A percentile compares a stretch with the other conserved stretches of the same genome.
Conservation (phyloP, 768 basidiomycete genomes). For the Leccinum pellstonianum region DNA sequence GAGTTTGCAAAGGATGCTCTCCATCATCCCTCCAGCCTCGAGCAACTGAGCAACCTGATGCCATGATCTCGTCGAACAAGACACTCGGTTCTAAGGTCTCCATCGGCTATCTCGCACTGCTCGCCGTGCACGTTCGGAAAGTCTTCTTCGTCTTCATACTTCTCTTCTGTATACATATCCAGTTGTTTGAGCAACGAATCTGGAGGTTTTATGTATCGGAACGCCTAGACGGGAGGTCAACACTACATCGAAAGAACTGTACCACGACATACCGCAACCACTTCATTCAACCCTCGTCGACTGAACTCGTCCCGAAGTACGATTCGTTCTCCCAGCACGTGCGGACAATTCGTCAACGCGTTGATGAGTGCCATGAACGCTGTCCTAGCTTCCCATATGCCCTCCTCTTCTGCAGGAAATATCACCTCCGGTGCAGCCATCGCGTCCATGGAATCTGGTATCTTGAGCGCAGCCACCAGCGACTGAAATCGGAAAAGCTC, state of each 20-base stretch:
- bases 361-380: conserved; percentile 79
- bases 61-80: conserved; percentile 58
- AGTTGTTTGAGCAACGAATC: conserved; percentile 78
- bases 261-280: conserved; percentile 64
- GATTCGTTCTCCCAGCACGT: conserved; percentile 76
- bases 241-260: neutral
- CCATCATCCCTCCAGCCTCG: conserved; percentile 34
- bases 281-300: conserved; percentile 79
- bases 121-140: conserved; percentile 60
- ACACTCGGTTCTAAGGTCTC: conserved; percentile 49
- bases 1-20: conserved; percentile 59
- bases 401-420: conserved; percentile 56
- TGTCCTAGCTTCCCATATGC: conserved; percentile 78
- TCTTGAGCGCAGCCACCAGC: conserved; percentile 60
- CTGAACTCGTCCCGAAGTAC: conserved; percentile 80
- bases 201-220: conserved; percentile 75
- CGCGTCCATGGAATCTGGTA: conserved; percentile 44
- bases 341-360: conserved; percentile 72
- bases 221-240: conserved; percentile 44
- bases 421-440: conserved; percentile 31
- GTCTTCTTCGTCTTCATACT: conserved; percentile 87
- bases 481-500: conserved; percentile 82
- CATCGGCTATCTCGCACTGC: conserved; percentile 29
- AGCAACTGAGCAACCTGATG: conserved; percentile 49
- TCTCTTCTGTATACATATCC: conserved; percentile 82